Conservation (phyloP, 345 rosid genomes). For the Salix caprea region DNA sequence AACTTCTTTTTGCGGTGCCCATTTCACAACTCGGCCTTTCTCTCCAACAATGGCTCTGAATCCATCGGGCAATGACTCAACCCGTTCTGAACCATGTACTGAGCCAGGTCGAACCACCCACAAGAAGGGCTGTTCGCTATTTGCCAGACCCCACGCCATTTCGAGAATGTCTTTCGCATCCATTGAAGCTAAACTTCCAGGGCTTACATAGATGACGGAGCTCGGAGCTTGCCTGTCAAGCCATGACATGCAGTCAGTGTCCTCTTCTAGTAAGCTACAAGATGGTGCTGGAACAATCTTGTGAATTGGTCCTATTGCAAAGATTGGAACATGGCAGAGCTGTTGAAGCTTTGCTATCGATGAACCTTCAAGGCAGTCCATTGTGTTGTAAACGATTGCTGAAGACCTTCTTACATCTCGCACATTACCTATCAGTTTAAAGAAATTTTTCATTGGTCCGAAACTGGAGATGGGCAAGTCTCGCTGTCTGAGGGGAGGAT, state of each 20-base stretch:
- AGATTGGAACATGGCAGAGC: constrained; percentile 22
- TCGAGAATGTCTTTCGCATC: constrained; percentile 9
- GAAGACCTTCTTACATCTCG: constrained; percentile 23
- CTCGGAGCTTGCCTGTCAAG: constrained; percentile 25
- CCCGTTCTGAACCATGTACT: neutral
- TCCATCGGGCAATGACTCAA: constrained; percentile 8
- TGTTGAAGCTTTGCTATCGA: neutral
- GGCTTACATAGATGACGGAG: constrained; percentile 32
- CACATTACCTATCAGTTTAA: constrained; percentile 13
- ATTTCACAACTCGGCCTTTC: constrained; percentile 40
- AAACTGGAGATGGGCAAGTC: constrained; percentile 34
- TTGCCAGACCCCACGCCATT: constrained; percentile 34
- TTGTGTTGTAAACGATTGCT: constrained; percentile 19
- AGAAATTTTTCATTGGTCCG: constrained; percentile 14
- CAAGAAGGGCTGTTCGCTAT: constrained; percentile 41
- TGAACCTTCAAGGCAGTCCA: constrained; percentile 8
- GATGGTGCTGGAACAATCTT: constrained; percentile 5
- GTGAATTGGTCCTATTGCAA: constrained; percentile 15
- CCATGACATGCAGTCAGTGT: constrained; percentile 45
- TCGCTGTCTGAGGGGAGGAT: constrained; percentile 29
- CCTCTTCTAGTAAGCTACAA: constrained; percentile 36
- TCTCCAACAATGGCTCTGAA: constrained; percentile 4
- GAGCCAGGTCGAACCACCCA: constrained; percentile 44
- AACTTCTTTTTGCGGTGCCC: constrained; percentile 53
- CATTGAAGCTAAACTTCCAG: constrained; percentile 21